Conservation (phyloP, 2,329 filamentous ascomycete species). For the Dactylellina drechsleri region DNA sequence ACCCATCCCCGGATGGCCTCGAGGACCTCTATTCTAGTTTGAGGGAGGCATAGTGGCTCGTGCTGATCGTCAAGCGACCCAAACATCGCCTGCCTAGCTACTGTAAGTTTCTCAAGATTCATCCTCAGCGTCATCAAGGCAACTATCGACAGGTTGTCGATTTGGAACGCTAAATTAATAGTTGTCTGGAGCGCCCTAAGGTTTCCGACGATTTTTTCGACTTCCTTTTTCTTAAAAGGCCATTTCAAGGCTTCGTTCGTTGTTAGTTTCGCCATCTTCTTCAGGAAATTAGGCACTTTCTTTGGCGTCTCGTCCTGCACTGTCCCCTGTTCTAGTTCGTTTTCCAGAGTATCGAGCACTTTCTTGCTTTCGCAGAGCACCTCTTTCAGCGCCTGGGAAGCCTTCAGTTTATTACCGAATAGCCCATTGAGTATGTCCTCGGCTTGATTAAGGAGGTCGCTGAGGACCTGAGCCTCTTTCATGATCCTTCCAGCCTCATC, state of each 20-base stretch:
- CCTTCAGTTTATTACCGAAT: slow-evolving; percentile 1
- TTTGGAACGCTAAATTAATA: slow-evolving; percentile 6
- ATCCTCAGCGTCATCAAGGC: not conserved
- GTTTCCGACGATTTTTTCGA: slow-evolving; percentile 3
- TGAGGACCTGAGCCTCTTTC: slow-evolving; percentile 5
- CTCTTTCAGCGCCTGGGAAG: not conserved
- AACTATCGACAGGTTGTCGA: slow-evolving; percentile 2
- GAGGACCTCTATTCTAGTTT: slow-evolving; percentile 57
- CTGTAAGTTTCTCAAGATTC: slow-evolving; percentile 14
- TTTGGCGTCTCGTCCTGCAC: not conserved
- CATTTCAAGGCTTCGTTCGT: slow-evolving; percentile 1
- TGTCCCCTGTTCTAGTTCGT: not conserved
- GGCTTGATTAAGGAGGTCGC: slow-evolving; percentile 10
- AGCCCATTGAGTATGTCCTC: slow-evolving; percentile 7
- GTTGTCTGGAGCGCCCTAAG: not conserved
- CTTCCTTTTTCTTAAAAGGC: slow-evolving; percentile 16
- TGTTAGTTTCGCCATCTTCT: not conserved
- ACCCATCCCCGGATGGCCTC: slow-evolving; percentile 52
- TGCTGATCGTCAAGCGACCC: slow-evolving; percentile 55
- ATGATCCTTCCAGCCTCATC: slow-evolving; percentile 12
- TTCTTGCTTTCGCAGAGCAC: slow-evolving; percentile 5
- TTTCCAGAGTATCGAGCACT: not conserved
- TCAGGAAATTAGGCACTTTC: not conserved
- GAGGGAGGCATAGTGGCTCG: slow-evolving; percentile 55
- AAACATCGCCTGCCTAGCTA: slow-evolving; percentile 53